phyloP scores from a whole-genome alignment of 1,284 basidiomycete species.

The Pterulicium gracile region DNA sequence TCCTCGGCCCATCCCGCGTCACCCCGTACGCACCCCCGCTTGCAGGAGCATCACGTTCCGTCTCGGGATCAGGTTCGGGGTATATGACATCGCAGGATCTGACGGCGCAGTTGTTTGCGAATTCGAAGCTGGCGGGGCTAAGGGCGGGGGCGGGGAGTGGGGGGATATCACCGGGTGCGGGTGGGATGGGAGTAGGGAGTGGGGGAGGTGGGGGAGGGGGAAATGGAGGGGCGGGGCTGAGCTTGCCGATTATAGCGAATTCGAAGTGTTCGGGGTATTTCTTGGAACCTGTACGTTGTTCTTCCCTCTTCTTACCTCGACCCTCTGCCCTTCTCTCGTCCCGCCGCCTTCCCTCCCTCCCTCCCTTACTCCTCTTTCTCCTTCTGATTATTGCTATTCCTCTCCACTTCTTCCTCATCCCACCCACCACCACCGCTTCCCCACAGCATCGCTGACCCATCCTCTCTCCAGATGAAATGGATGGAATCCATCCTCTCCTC shows the following conservation, averaged over 20 bases:
- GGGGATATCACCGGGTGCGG: constrained; percentile 20
- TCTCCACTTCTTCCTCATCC: no score
- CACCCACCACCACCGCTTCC: not conserved
- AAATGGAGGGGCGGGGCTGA: constrained; percentile 18
- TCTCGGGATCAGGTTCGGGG: constrained; percentile 8
- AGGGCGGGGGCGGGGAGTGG: constrained; percentile 25
- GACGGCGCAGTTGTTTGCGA: constrained; percentile 35
- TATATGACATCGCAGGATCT: constrained; percentile 31
- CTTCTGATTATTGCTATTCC: not conserved
- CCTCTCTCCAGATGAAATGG: constrained; percentile 69
- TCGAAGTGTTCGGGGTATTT: constrained; percentile 91
- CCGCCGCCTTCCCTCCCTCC: no score
- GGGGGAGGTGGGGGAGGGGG: no score
- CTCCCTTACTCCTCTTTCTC: no score
- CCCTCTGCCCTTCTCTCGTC: constrained; percentile 2
- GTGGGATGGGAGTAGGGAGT: no score
- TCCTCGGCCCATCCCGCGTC: not conserved
- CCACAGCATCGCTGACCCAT: not conserved
- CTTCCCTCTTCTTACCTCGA: constrained; percentile 3
- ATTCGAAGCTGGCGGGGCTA: constrained; percentile 44
- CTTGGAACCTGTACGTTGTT: constrained; percentile 73
- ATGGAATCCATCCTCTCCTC: constrained; percentile 75
- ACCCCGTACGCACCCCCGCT: not conserved
- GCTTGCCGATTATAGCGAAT: constrained; percentile 62
- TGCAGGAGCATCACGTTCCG: constrained; percentile 6